Evolutionary conservation across 2,329 filamentous ascomycete genomes (phyloP).

Genomic region (Scedosporium aurantiacum): DNA sequence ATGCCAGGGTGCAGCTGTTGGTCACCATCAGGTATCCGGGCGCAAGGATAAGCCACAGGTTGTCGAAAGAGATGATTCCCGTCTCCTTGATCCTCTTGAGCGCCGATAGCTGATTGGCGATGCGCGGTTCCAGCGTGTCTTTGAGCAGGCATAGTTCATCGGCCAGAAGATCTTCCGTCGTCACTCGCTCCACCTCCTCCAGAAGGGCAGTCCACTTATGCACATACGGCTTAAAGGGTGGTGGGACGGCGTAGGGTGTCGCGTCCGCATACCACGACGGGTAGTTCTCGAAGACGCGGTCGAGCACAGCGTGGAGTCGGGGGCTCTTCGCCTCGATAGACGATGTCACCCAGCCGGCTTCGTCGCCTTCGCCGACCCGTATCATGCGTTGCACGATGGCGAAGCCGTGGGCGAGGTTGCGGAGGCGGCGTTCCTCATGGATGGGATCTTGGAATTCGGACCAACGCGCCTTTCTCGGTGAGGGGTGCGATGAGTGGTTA

Average conservation of each 20-base stretch:
- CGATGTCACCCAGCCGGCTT: background rate
- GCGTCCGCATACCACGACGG: background rate
- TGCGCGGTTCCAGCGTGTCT: background rate
- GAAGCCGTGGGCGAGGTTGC: background rate
- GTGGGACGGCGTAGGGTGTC: background rate
- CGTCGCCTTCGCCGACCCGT: background rate
- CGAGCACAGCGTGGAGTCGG: background rate
- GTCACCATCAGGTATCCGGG: background rate
- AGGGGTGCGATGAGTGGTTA: background rate
- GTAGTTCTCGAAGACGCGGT: background rate
- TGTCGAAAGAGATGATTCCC: background rate
- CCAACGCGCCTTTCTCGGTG: background rate
- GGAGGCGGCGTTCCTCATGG: background rate
- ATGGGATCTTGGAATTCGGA: background rate
- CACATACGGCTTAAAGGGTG: background rate
- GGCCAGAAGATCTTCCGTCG: background rate
- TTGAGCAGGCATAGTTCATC: background rate
- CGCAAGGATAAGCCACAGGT: background rate
- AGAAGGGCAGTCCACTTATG: background rate
- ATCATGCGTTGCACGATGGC: background rate
- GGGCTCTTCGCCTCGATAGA: background rate
- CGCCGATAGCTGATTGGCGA: background rate
- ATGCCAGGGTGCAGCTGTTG: background rate
- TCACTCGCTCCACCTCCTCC: background rate
- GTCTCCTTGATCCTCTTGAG: background rate